A percentile compares a stretch with the other conserved stretches of the same genome.
These are phyloP conservation scores for Beta lomatogona DNA, from an alignment of 179 eudicot species.

Conservation along the genomic window DNA sequence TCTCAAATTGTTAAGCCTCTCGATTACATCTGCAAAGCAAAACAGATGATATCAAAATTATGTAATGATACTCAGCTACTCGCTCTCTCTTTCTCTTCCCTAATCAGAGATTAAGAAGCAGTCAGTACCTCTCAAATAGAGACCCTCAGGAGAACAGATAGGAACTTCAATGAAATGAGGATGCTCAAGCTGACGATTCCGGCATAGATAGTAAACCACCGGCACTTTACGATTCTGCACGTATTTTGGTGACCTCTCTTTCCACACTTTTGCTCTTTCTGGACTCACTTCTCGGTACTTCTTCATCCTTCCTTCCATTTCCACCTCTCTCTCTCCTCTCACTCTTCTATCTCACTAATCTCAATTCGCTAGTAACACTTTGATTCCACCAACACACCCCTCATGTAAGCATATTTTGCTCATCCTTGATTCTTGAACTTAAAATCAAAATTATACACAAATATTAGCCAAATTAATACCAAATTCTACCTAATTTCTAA, in stretches of 20 bases:
- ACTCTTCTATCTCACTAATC: background rate
- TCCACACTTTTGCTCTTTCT: constrained; percentile 92
- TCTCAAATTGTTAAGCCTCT: constrained; percentile 73
- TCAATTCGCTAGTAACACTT: constrained; percentile 25
- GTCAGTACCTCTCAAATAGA: constrained; percentile 74
- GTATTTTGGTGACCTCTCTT: constrained; percentile 83
- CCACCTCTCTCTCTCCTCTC: background rate
- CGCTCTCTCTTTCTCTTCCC: background rate
- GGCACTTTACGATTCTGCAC: constrained; percentile 69
- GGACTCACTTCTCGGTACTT: constrained; percentile 85
- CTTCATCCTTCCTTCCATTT: constrained; percentile 76
- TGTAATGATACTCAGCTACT: background rate
- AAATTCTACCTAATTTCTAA: background rate
- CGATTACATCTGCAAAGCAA: constrained; percentile 65
- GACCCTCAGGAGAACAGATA: constrained; percentile 73
- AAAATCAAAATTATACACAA: constrained; percentile 1
- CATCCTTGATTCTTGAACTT: constrained; percentile 6
- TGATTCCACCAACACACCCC: background rate
- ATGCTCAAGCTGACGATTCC: constrained; percentile 91
- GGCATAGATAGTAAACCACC: constrained; percentile 79
- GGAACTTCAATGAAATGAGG: constrained; percentile 87
- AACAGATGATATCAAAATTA: background rate
- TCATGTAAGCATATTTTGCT: background rate
- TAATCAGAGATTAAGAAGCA: background rate
- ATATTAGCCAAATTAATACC: background rate